Percentiles rank a stretch among this genome's conserved stretches.
These are phyloP conservation scores for Penicillium paxilli DNA, from an alignment of 495 filamentous ascomycete species.

Conservation along the genomic window DNA sequence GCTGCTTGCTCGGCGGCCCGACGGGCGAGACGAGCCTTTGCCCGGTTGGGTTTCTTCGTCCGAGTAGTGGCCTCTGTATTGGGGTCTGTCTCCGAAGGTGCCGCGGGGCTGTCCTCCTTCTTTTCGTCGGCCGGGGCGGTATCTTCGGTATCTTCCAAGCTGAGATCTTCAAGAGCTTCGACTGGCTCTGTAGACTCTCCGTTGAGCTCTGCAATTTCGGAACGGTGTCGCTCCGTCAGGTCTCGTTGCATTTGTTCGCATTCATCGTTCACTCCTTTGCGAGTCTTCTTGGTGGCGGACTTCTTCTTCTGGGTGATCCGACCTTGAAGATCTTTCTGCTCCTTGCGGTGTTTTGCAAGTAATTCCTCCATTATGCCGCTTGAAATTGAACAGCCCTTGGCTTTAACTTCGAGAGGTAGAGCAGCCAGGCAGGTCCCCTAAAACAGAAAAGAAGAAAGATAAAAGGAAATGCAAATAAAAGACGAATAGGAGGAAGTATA, in stretches of 20 bases:
- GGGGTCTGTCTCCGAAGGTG: constrained; percentile 8
- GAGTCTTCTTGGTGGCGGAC: constrained; percentile 90
- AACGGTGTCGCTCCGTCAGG: constrained; percentile 64
- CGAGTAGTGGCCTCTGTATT: constrained; percentile 11
- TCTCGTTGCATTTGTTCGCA: constrained; percentile 71
- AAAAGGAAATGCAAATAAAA: not conserved
- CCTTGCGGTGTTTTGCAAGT: constrained; percentile 79
- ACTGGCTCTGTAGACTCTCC: constrained; percentile 34
- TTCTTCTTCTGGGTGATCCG: constrained; percentile 94
- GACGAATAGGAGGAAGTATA: not conserved
- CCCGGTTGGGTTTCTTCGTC: constrained; percentile 78
- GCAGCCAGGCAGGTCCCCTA: no score
- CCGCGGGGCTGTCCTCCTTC: constrained; percentile 7
- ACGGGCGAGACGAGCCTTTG: constrained; percentile 87
- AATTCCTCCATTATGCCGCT: constrained; percentile 71
- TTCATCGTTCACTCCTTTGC: constrained; percentile 84
- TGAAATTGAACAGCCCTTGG: not conserved
- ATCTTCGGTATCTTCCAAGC: constrained; percentile 28
- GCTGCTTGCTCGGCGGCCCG: constrained; percentile 82
- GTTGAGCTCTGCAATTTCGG: constrained; percentile 62
- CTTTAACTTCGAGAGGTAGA: not conserved
- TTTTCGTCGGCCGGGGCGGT: constrained; percentile 18
- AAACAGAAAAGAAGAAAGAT: not conserved
- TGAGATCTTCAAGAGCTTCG: constrained; percentile 31
- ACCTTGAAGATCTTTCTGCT: constrained; percentile 80